phyloP scores from a whole-genome alignment of 1,284 basidiomycete genomes.

The Porodaedalea pini region DNA sequence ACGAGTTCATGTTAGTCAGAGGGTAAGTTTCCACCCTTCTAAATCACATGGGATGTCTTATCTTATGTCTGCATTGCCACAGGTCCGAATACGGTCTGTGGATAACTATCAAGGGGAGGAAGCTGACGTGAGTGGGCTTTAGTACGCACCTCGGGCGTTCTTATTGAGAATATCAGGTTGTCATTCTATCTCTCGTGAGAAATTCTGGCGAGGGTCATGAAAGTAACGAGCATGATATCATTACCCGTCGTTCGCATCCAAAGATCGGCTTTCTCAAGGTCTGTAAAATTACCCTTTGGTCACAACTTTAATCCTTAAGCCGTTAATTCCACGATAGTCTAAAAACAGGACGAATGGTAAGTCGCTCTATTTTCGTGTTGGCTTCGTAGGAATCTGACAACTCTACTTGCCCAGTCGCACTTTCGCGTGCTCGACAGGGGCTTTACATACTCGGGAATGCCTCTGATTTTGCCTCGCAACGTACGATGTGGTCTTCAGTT shows the following conservation, averaged over 20 bases:
- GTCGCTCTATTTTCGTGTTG: background rate
- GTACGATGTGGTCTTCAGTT: constrained; percentile 58
- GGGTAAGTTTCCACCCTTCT: constrained; percentile 34
- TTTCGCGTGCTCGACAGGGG: constrained; percentile 72
- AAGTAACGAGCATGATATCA: constrained; percentile 26
- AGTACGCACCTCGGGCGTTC: background rate
- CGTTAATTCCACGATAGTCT: constrained; percentile 37
- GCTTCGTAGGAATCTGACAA: background rate
- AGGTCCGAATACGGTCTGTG: constrained; percentile 69
- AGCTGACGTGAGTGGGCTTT: constrained; percentile 39
- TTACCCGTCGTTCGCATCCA: constrained; percentile 27
- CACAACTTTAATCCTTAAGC: too few relatives aligned
- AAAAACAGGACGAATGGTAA: constrained; percentile 54
- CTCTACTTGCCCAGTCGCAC: constrained; percentile 47
- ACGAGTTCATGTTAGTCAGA: constrained; percentile 45
- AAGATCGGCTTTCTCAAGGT: constrained; percentile 75
- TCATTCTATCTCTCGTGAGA: constrained; percentile 69
- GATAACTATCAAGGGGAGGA: constrained; percentile 78
- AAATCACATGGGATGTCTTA: background rate
- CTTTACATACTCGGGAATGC: constrained; percentile 72
- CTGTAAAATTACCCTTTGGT: constrained; percentile 4
- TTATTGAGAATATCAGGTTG: constrained; percentile 37
- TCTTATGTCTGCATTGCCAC: background rate
- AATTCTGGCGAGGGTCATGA: constrained; percentile 51
- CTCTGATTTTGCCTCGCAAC: constrained; percentile 42